phyloP scores from a whole-genome alignment of 768 basidiomycete genomes.

The Hirschioporus abietinus region DNA sequence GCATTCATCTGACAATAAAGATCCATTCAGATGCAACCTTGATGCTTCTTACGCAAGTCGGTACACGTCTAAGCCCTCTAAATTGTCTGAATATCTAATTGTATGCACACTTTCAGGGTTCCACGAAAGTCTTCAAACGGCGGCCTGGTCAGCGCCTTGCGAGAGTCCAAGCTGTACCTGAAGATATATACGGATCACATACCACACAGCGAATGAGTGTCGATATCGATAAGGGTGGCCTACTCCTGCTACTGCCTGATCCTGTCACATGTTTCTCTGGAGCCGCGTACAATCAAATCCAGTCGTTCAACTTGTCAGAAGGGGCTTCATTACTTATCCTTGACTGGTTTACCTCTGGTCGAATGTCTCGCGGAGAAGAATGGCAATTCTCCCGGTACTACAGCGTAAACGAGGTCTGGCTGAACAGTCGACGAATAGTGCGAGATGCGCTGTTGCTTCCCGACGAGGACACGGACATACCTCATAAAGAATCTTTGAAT shows the following conservation, averaged over 20 bases:
- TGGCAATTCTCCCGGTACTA: conserved; percentile 87
- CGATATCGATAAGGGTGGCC: conserved; percentile 42
- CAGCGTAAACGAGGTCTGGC: conserved; percentile 77
- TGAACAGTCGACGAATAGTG: conserved; percentile 59
- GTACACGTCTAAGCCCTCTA: conserved; percentile 15
- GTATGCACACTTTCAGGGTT: conserved; percentile 48
- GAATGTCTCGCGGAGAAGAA: conserved; percentile 76
- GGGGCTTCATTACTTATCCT: conserved; percentile 67
- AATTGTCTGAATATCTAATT: conserved; percentile 2
- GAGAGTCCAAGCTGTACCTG: conserved; percentile 23
- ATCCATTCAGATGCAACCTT: conserved; percentile 55
- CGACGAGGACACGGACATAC: conserved; percentile 24
- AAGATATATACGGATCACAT: background rate
- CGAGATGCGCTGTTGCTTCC: conserved; percentile 79
- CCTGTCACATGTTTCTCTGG: conserved; percentile 88
- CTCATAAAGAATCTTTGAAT: conserved; percentile 38
- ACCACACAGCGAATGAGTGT: conserved; percentile 56
- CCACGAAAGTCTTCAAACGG: conserved; percentile 91
- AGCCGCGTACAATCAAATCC: conserved; percentile 79
- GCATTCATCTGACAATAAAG: conserved; percentile 54
- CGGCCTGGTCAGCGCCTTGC: conserved; percentile 59
- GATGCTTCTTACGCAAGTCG: conserved; percentile 80
- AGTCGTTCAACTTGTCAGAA: conserved; percentile 64
- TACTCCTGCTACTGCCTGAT: conserved; percentile 82
- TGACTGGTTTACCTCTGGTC: conserved; percentile 91